phyloP scores from a whole-genome alignment of 164 flowering plant species.

The Euptelea pleiosperma region DNA sequence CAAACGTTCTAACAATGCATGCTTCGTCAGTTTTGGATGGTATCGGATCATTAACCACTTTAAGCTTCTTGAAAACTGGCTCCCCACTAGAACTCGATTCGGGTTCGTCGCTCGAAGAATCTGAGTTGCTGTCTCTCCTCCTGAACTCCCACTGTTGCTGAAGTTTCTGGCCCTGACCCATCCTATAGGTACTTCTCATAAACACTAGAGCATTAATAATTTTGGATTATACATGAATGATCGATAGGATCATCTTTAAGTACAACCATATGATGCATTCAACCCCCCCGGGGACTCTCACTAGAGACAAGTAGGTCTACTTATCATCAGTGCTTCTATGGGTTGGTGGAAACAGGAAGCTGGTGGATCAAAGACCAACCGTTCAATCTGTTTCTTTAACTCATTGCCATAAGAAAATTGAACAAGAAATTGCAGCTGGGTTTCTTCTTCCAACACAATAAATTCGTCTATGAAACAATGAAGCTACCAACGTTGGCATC shows the following conservation, averaged over 20 bases:
- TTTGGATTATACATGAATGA: too few species aligned
- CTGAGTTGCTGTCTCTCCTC: constrained; percentile 31
- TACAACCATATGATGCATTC: not conserved
- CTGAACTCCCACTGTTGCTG: constrained; percentile 41
- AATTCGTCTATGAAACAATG: too few species aligned
- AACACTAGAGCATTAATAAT: too few species aligned
- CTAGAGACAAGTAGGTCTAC: not conserved
- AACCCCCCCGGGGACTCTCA: constrained; percentile 10
- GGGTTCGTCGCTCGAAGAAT: constrained; percentile 31
- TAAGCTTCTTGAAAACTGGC: constrained; percentile 31
- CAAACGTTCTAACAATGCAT: constrained; percentile 8
- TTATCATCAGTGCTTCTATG: not conserved
- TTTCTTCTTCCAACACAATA: too few species aligned
- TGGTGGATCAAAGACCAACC: not conserved
- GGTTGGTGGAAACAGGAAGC: not conserved
- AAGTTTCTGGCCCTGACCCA: constrained; percentile 23
- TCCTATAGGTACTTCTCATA: constrained; percentile 1
- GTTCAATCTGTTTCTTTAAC: too few species aligned
- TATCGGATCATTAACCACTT: constrained; percentile 17
- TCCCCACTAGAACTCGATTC: constrained; percentile 24
- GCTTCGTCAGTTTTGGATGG: constrained; percentile 21
- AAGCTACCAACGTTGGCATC: constrained; percentile 1
- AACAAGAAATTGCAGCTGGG: not conserved
- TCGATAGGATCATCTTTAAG: too few species aligned
- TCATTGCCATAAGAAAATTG: not conserved